Evolutionary conservation across 495 filamentous ascomycete genomes (phyloP).

Genomic region (Penicillium coffeae): DNA sequence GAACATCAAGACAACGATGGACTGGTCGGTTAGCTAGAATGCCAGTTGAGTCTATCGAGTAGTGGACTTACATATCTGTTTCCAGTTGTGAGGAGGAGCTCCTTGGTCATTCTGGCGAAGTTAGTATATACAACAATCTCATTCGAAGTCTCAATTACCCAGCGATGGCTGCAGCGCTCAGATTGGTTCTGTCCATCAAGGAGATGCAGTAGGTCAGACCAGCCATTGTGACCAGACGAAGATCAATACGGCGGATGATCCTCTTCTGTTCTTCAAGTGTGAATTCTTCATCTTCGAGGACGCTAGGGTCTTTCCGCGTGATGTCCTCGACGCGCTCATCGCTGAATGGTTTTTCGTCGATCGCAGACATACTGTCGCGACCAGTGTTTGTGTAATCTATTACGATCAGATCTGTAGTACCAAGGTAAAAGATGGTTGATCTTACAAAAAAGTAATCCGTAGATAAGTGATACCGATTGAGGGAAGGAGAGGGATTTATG

Average conservation of each 20-base stretch:
- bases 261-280: slow-evolving; percentile 31
- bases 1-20: slow-evolving; percentile 59
- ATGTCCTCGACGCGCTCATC: slow-evolving; percentile 33
- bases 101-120: slow-evolving; percentile 43
- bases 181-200: slow-evolving; percentile 67
- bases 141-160: slow-evolving; percentile 30
- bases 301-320: slow-evolving; percentile 8
- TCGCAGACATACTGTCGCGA: background rate
- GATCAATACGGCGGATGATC: slow-evolving; percentile 59
- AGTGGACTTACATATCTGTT: background rate
- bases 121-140: background rate
- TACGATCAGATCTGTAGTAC: too few relatives aligned
- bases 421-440: too few relatives aligned
- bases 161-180: slow-evolving; percentile 59
- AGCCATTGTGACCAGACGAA: slow-evolving; percentile 58
- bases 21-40: slow-evolving; percentile 26
- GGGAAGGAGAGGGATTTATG: too few relatives aligned
- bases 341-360: slow-evolving; percentile 23
- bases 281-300: slow-evolving; percentile 34
- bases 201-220: slow-evolving; percentile 63
- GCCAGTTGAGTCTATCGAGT: background rate
- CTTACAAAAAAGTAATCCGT: too few relatives aligned
- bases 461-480: too few relatives aligned
- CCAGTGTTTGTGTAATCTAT: too few relatives aligned
- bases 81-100: slow-evolving; percentile 42